Conservation (phyloP, 257 asterid species). For the Jaltomata sinuosa region DNA sequence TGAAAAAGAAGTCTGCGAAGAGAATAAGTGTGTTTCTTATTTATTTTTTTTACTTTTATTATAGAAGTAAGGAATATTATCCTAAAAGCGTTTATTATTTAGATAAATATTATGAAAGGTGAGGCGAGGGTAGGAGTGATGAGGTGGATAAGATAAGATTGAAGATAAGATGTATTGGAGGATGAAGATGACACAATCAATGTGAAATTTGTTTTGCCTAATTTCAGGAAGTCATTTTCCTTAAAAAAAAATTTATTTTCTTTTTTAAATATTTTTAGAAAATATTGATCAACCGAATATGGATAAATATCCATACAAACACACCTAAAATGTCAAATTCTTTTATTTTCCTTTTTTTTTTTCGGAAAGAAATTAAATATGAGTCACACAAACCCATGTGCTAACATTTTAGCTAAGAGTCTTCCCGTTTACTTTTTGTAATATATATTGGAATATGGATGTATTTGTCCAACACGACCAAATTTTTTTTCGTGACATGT, state of each 20-base stretch:
- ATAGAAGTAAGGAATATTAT: background rate
- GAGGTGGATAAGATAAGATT: no score
- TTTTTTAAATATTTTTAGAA: accelerated
- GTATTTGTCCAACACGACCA: background rate
- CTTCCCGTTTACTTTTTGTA: background rate
- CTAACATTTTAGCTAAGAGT: background rate
- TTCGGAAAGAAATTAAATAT: background rate
- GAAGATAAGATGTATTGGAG: background rate
- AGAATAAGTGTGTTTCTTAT: background rate
- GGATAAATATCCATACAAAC: background rate
- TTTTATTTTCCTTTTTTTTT: background rate
- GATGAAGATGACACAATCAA: background rate
- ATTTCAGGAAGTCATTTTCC: background rate
- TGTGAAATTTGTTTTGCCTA: background rate
- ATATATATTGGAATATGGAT: background rate
- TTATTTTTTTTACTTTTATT: no score
- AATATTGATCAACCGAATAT: background rate
- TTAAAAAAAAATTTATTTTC: background rate
- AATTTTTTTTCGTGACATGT: no score
- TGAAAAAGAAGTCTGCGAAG: background rate
- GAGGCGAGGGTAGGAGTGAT: background rate
- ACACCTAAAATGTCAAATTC: background rate
- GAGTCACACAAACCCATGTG: background rate
- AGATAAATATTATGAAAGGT: background rate
- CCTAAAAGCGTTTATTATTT: background rate